Conservation (phyloP, 257 asterid genomes). For the Fraxinus cuspidata region DNA sequence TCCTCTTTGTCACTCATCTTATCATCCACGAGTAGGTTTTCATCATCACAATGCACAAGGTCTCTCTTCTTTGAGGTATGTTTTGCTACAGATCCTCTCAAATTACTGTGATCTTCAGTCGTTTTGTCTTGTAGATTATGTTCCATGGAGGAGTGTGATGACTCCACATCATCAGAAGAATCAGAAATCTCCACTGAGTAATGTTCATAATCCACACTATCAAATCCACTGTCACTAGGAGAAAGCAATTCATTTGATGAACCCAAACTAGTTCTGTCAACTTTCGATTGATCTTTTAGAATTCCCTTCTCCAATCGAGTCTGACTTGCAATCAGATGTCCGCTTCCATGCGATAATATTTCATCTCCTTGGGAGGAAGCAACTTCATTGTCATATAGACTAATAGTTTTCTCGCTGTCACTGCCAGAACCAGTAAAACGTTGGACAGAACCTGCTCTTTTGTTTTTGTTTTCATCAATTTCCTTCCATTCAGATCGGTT, state of each 20-base stretch:
- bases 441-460: neutral
- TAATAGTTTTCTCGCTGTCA: neutral
- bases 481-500: neutral
- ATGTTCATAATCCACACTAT: conserved; percentile 16
- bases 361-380: neutral
- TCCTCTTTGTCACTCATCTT: neutral
- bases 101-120: neutral
- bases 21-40: neutral
- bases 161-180: conserved; percentile 9
- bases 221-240: conserved; percentile 3
- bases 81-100: neutral
- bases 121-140: neutral
- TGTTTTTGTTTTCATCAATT: neutral
- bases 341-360: neutral
- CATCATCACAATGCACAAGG: neutral
- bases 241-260: conserved; percentile 20
- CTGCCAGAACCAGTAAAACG: neutral
- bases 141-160: neutral
- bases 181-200: conserved; percentile 12
- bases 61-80: conserved; percentile 12
- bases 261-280: neutral
- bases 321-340: conserved; percentile 9
- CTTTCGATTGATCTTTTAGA: conserved; percentile 15
- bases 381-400: neutral
- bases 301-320: conserved; percentile 30